phyloP scores from a whole-genome alignment of 2,329 filamentous ascomycete genomes.

The Geoglossum cookeanum region DNA sequence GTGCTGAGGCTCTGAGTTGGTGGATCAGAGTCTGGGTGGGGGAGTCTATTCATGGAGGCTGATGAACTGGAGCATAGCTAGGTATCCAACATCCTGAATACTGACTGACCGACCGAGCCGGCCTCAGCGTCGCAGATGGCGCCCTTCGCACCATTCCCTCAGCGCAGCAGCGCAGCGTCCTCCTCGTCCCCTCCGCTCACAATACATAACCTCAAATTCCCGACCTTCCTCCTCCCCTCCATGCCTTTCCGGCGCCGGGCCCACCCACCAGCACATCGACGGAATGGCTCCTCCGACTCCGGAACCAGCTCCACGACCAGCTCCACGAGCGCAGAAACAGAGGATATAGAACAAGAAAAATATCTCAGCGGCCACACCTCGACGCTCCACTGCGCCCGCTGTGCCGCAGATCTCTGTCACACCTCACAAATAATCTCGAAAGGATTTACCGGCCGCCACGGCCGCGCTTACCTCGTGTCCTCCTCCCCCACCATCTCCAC shows the following conservation, averaged over 20 bases:
- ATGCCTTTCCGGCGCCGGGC: constrained; percentile 26
- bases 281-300: constrained; percentile 15
- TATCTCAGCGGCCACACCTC: constrained; percentile 30
- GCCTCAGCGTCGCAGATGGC: background rate
- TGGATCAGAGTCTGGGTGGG: too few species aligned
- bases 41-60: too few species aligned
- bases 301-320: constrained; percentile 4
- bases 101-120: too few species aligned
- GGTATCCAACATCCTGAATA: too few species aligned
- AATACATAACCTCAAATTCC: constrained; percentile 21
- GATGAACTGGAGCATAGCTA: too few species aligned
- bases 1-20: too few species aligned
- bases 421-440: constrained; percentile 42
- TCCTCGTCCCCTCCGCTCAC: background rate
- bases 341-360: constrained; percentile 10
- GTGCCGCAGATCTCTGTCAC: constrained; percentile 37
- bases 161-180: background rate
- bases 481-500: constrained; percentile 13
- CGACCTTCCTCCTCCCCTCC: constrained; percentile 31
- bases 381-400: constrained; percentile 38
- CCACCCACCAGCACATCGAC: constrained; percentile 19
- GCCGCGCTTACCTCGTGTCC: constrained; percentile 42
- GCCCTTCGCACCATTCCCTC: background rate
- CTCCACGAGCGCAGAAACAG: background rate
- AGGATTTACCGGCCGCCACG: constrained; percentile 45